Evolutionary conservation across 768 basidiomycete genomes (phyloP).

Genomic region (Mycena chlorophos): DNA sequence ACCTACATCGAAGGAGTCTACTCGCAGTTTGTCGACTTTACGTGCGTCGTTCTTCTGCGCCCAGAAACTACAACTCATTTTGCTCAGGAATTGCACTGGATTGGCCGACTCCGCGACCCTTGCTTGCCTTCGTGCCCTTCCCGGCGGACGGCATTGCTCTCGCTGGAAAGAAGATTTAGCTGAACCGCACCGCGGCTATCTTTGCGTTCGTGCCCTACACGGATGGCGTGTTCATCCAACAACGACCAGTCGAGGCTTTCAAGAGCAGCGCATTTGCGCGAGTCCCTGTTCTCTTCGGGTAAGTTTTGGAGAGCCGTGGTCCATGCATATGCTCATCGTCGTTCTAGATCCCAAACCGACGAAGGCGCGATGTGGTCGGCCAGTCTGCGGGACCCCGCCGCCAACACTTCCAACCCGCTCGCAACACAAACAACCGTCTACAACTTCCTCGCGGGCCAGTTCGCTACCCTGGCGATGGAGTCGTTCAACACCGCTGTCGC

Average conservation of each 20-base stretch:
- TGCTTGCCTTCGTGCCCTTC: slow-evolving; percentile 35
- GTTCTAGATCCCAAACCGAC: slow-evolving; percentile 39
- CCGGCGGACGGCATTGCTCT: slow-evolving; percentile 28
- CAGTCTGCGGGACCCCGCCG: slow-evolving; percentile 32
- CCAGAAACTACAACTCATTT: no score
- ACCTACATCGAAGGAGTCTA: slow-evolving; percentile 37
- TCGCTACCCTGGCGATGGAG: slow-evolving; percentile 27
- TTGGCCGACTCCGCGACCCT: no score
- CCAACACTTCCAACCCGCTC: slow-evolving; percentile 40
- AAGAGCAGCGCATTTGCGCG: slow-evolving; percentile 35
- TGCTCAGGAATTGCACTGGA: no score
- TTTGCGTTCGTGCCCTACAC: slow-evolving; percentile 42
- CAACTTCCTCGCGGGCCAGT: slow-evolving; percentile 45
- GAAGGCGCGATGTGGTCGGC: slow-evolving; percentile 45
- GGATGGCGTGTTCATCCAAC: slow-evolving; percentile 35
- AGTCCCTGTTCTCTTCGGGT: slow-evolving; percentile 45
- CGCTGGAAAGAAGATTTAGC: slow-evolving; percentile 34
- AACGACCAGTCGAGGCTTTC: slow-evolving; percentile 43
- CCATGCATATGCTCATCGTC: background rate
- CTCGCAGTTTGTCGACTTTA: slow-evolving; percentile 34
- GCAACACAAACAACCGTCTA: slow-evolving; percentile 41
- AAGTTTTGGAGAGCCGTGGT: background rate
- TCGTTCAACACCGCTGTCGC: slow-evolving; percentile 32
- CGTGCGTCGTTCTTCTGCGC: no score
- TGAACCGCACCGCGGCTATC: slow-evolving; percentile 33